Evolutionary conservation across 1,284 basidiomycete species (phyloP).

Genomic region (Cryptococcus deneoformans): DNA sequence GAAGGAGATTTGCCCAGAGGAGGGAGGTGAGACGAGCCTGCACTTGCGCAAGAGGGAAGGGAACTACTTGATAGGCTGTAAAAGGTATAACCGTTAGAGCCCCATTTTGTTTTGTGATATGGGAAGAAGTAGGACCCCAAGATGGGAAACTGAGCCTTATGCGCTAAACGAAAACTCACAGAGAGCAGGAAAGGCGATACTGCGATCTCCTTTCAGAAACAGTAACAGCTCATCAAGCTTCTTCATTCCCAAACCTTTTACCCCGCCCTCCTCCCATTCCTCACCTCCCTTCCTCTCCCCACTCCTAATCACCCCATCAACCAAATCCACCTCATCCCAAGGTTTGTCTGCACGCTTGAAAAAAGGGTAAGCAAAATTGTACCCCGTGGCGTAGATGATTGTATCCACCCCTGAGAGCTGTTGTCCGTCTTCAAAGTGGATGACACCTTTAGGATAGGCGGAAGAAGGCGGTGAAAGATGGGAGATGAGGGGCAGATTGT

Average conservation of each 20-base stretch:
- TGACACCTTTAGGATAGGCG: slow-evolving; percentile 14
- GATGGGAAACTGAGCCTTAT: too few relatives aligned
- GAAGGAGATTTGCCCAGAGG: slow-evolving; percentile 37
- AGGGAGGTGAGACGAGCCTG: slow-evolving; percentile 45
- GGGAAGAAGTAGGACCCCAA: background rate
- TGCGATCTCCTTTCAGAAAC: slow-evolving; percentile 48
- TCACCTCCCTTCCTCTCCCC: slow-evolving; percentile 19
- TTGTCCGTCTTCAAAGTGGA: slow-evolving; percentile 31
- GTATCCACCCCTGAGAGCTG: slow-evolving; percentile 35
- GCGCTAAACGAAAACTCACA: slow-evolving; percentile 24
- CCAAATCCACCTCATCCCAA: slow-evolving; percentile 25
- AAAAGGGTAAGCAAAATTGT: slow-evolving; percentile 50
- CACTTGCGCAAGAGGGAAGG: slow-evolving; percentile 51
- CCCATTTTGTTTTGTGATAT: background rate
- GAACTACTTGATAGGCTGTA: slow-evolving; percentile 47
- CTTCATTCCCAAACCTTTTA: slow-evolving; percentile 39
- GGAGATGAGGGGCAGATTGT: slow-evolving; percentile 38
- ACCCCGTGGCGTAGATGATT: slow-evolving; percentile 53
- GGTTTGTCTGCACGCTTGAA: slow-evolving; percentile 37
- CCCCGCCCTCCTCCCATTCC: slow-evolving; percentile 30
- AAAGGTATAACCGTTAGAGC: too few relatives aligned
- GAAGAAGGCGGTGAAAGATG: slow-evolving; percentile 20
- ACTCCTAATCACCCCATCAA: slow-evolving; percentile 16
- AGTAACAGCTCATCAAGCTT: slow-evolving; percentile 39
- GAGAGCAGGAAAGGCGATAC: slow-evolving; percentile 43